Evolutionary conservation across 495 filamentous ascomycete genomes (phyloP).

Genomic region (Neurospora tetrasperma): DNA sequence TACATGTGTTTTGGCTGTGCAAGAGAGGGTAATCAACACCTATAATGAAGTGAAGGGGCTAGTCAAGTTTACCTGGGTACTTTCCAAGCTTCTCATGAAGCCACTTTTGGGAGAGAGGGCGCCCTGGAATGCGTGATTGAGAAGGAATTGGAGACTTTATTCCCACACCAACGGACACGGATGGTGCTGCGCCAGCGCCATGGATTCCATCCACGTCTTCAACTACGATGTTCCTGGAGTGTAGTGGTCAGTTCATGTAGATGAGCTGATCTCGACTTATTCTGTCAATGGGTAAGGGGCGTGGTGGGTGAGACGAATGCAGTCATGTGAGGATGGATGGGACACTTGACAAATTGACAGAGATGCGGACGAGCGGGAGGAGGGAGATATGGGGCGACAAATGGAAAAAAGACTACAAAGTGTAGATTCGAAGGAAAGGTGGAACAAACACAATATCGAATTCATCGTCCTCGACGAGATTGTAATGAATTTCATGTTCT

Average conservation of each 20-base stretch:
- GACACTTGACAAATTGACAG: not conserved
- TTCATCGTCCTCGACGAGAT: conserved; percentile 33
- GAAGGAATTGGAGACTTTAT: not conserved
- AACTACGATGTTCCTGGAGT: not conserved
- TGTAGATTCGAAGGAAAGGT: not conserved
- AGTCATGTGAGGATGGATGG: not conserved
- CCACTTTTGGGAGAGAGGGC: conserved; percentile 1
- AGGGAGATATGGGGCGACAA: not conserved
- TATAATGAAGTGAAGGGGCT: not conserved
- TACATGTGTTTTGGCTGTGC: conserved; percentile 69
- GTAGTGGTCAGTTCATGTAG: not conserved
- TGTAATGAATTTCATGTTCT: conserved; percentile 15
- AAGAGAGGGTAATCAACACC: not conserved
- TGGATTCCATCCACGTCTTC: conserved; percentile 7
- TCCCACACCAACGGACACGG: not conserved
- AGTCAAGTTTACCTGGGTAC: conserved; percentile 16
- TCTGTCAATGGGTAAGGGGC: not conserved
- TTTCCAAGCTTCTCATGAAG: conserved; percentile 15
- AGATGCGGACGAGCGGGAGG: not conserved
- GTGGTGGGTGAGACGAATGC: not conserved
- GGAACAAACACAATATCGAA: conserved; percentile 36
- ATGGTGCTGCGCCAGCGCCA: not conserved
- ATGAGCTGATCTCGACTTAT: not conserved
- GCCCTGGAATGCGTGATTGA: not conserved
- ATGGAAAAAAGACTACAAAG: not conserved